These are phyloP conservation scores for Debaryomyces sp. DNA, from an alignment of 1,139 yeast genomes.

Conservation along the genomic window DNA sequence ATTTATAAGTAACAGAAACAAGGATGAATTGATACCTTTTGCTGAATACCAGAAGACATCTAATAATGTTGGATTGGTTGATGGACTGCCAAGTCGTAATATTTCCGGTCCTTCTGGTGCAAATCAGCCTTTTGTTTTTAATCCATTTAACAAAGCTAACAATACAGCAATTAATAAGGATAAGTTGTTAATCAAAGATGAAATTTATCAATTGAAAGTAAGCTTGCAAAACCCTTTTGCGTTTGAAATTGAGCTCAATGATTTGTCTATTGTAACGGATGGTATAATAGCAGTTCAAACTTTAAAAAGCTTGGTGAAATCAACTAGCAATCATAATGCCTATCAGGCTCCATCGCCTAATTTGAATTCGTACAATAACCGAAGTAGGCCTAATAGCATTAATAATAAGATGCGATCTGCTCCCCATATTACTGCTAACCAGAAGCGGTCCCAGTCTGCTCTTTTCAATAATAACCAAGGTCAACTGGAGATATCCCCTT, in stretches of 20 bases:
- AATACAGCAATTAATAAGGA: conserved; percentile 24
- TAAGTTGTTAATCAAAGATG: conserved; percentile 54
- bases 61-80: conserved; percentile 14
- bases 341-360: conserved; percentile 2
- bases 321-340: background rate
- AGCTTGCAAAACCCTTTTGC: conserved; percentile 79
- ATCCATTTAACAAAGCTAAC: conserved; percentile 32
- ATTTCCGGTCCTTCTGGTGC: background rate
- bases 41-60: conserved; percentile 26
- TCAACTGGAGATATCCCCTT: conserved; percentile 4
- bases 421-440: conserved; percentile 1
- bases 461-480: conserved; percentile 3
- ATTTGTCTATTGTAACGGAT: conserved; percentile 47
- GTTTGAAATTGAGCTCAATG: conserved; percentile 67
- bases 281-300: conserved; percentile 33
- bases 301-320: conserved; percentile 19
- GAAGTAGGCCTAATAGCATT: background rate
- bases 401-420: background rate
- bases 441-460: conserved; percentile 6
- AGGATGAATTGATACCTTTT: conserved; percentile 38
- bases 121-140: conserved; percentile 28
- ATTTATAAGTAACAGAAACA: conserved; percentile 26
- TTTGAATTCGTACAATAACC: background rate
- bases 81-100: conserved; percentile 7
- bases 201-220: conserved; percentile 54